Conservation (phyloP, 352 stramenopile species). For the Globisporangium recalcitrans region DNA sequence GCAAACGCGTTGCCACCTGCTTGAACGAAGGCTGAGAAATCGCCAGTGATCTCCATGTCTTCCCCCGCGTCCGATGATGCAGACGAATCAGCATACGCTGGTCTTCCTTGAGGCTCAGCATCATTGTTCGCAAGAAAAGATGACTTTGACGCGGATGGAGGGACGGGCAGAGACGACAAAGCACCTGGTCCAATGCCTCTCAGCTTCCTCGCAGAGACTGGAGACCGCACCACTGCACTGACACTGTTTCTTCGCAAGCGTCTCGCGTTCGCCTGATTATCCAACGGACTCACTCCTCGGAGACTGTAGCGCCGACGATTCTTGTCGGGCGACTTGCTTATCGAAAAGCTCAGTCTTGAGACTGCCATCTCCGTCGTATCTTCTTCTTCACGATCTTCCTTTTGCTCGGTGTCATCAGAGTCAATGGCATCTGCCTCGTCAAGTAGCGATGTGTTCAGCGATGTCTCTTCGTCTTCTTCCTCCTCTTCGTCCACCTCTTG, state of each 20-base stretch:
- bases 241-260: slow-evolving; percentile 42
- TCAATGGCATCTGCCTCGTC: slow-evolving; percentile 63
- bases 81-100: slow-evolving; percentile 69
- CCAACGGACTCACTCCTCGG: slow-evolving; percentile 71
- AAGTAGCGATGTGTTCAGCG: slow-evolving; percentile 79
- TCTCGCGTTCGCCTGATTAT: slow-evolving; percentile 62
- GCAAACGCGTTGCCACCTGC: slow-evolving; percentile 13
- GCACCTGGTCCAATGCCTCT: slow-evolving; percentile 15
- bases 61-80: slow-evolving; percentile 72
- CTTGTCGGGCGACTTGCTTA: slow-evolving; percentile 26
- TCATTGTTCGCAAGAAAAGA: slow-evolving; percentile 36
- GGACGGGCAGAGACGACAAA: slow-evolving; percentile 3
- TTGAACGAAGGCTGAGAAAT: slow-evolving; percentile 48
- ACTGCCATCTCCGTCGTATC: slow-evolving; percentile 13
- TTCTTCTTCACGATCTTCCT: slow-evolving; percentile 17
- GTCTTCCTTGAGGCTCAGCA: slow-evolving; percentile 20
- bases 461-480: slow-evolving; percentile 74
- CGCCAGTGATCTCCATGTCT: slow-evolving; percentile 86
- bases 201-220: slow-evolving; percentile 15
- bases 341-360: slow-evolving; percentile 26
- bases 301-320: slow-evolving; percentile 54
- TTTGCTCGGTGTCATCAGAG: slow-evolving; percentile 32
- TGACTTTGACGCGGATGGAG: slow-evolving; percentile 22
- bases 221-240: slow-evolving; percentile 17
- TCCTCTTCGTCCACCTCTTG: slow-evolving; percentile 39